phyloP scores from a whole-genome alignment of 1,284 basidiomycete species.

The Leccinum proximum region DNA sequence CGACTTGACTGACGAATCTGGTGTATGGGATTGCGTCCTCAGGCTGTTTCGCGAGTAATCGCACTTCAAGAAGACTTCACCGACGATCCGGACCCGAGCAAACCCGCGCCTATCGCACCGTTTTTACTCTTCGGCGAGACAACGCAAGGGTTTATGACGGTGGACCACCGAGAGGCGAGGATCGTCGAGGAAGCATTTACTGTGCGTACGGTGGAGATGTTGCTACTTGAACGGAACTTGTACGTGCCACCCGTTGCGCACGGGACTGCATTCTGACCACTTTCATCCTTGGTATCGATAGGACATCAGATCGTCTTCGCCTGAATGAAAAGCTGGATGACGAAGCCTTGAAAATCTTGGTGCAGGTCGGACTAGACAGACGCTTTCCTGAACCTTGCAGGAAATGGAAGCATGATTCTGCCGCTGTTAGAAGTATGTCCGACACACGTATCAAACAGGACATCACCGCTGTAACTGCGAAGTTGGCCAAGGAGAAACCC shows the following conservation, averaged over 20 bases:
- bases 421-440: not conserved
- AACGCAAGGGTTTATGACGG: too few species aligned
- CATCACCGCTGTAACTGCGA: not conserved
- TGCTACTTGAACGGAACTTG: too few species aligned
- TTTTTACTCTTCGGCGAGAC: too few species aligned
- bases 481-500: slow-evolving; percentile 6
- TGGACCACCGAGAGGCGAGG: too few species aligned
- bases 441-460: not conserved
- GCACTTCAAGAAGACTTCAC: too few species aligned
- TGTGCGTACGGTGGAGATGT: too few species aligned
- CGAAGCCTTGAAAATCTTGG: slow-evolving; percentile 28
- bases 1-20: not conserved
- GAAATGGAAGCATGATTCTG: slow-evolving; percentile 22
- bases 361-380: slow-evolving; percentile 29
- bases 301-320: slow-evolving; percentile 24
- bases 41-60: too few species aligned
- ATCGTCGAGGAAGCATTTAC: too few species aligned
- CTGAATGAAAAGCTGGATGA: slow-evolving; percentile 29
- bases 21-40: not conserved
- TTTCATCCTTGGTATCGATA: slow-evolving; percentile 9
- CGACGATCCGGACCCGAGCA: too few species aligned
- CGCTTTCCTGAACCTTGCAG: slow-evolving; percentile 23
- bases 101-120: too few species aligned
- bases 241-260: too few species aligned
- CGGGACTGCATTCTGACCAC: too few species aligned